These are phyloP conservation scores for Citeromyces siamensis DNA, from an alignment of 1,139 yeast genomes.

Conservation along the genomic window DNA sequence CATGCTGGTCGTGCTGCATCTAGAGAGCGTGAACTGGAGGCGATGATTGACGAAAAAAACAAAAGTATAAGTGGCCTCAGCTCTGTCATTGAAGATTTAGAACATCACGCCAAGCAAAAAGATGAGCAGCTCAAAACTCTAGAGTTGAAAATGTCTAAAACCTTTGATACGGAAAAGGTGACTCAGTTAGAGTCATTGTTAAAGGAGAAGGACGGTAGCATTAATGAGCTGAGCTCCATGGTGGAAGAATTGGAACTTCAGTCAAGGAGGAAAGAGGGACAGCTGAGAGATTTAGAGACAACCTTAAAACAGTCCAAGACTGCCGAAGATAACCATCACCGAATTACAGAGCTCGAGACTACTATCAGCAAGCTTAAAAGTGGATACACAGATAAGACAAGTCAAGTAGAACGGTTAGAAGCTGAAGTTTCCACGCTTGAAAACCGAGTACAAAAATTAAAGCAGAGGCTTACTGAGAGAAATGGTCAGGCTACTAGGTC, in stretches of 20 bases:
- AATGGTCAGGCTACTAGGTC: constrained; percentile 5
- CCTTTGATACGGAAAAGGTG: too few species aligned
- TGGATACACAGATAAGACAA: too few species aligned
- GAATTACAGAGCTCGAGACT: too few species aligned
- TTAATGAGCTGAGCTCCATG: background rate
- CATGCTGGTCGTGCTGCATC: background rate
- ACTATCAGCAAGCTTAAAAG: too few species aligned
- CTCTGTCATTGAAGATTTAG: background rate
- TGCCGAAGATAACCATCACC: too few species aligned
- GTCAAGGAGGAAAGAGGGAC: too few species aligned
- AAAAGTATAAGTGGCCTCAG: background rate
- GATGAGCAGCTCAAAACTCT: too few species aligned
- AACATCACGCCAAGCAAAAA: too few species aligned
- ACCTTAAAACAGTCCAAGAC: too few species aligned
- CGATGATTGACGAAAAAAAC: background rate
- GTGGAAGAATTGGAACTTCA: constrained; percentile 1
- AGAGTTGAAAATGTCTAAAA: too few species aligned
- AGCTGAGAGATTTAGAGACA: too few species aligned
- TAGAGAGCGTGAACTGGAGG: background rate
- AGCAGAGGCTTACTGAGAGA: constrained; percentile 8
- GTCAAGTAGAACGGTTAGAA: constrained; percentile 7
- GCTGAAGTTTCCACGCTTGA: constrained; percentile 8
- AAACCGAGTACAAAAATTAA: constrained; percentile 7
- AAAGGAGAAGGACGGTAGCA: background rate
- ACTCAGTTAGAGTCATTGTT: background rate